Evolutionary conservation across 345 rosid genomes (phyloP).

Genomic region (Brassica nigra): DNA sequence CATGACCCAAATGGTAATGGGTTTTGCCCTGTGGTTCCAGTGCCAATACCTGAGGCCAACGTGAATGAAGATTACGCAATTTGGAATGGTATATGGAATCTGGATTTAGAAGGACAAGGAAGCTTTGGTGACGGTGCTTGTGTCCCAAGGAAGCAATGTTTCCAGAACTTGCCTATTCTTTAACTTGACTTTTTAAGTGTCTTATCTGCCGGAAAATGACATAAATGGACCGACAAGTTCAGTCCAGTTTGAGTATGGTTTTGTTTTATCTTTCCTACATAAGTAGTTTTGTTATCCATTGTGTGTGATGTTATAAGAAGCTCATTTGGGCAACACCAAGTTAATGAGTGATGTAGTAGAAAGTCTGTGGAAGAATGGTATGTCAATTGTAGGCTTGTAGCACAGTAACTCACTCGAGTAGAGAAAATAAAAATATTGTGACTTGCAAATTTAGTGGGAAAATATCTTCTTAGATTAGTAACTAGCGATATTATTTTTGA

Average conservation of each 20-base stretch:
- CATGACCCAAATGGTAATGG: conserved; percentile 36
- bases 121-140: conserved; percentile 41
- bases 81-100: conserved; percentile 78
- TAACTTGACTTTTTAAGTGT: conserved; percentile 30
- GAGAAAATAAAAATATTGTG: background rate
- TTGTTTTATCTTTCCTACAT: conserved; percentile 1
- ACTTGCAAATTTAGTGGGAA: background rate
- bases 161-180: conserved; percentile 51
- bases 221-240: conserved; percentile 28
- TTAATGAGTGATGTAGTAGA: conserved; percentile 19
- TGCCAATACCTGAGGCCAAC: conserved; percentile 32
- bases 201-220: background rate
- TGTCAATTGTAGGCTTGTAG: background rate
- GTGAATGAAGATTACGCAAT: conserved; percentile 47
- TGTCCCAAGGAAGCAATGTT: conserved; percentile 47
- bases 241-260: conserved; percentile 35
- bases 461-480: conserved; percentile 22
- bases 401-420: background rate
- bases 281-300: conserved; percentile 18
- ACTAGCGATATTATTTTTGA: background rate
- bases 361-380: background rate
- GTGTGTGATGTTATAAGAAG: conserved; percentile 23
- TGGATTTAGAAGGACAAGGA: conserved; percentile 61
- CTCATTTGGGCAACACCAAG: conserved; percentile 16
- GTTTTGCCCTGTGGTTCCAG: conserved; percentile 34